Evolutionary conservation across 2,329 filamentous ascomycete genomes (phyloP), one percentile per base, ranked within the genome.

Genomic region (Coniochaeta sp.): DNA sequence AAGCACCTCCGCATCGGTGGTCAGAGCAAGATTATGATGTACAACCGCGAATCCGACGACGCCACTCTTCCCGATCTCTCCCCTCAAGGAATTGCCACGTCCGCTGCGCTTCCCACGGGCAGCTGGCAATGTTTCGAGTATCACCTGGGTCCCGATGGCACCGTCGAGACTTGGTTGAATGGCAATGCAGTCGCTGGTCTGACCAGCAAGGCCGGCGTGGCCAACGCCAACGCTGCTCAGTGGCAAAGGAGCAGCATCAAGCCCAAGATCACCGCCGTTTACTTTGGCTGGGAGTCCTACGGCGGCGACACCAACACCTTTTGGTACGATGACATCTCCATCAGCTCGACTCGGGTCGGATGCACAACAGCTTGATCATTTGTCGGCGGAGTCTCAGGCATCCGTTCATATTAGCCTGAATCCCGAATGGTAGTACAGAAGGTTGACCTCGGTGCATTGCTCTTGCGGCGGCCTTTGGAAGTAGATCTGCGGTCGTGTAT

Each of bases 201-300:
- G 10, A 80, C 75, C 0, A 65, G 63, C 45, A 74, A 70, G 53
- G 57, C 71, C 1, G 74, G 73, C n/a, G 67, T 67, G 28, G 63
- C 68, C 33, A 82, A 83, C 57, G 54, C 66, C 38, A 79, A 82
- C 58, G 74, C 72, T 2, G 71, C 63, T 1, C 73, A 77, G 59
- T 83, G 81, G 81, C 65, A 71, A 56, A 70, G 74, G 48, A 74
- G 74, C 60, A 63, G 55, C 30, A 61, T 71, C 52, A 77, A 71
- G 61, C 79, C 80, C 4, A 76, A 76, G 60, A 67, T 81, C 51
- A 75, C 75, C 0, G 78, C 62, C 7, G 67, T 83, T 26, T 81
- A 83, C 65, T 83, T 83, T 55, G 81, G 81, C 0, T 83, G 81
- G 80, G 81, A 84, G 70, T 78, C 74, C 4, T 84, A 84, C 57